Evolutionary conservation across 1,284 basidiomycete genomes (phyloP), one percentile per base, ranked within the genome.

Genomic region (Laetiporus sulphureus): DNA sequence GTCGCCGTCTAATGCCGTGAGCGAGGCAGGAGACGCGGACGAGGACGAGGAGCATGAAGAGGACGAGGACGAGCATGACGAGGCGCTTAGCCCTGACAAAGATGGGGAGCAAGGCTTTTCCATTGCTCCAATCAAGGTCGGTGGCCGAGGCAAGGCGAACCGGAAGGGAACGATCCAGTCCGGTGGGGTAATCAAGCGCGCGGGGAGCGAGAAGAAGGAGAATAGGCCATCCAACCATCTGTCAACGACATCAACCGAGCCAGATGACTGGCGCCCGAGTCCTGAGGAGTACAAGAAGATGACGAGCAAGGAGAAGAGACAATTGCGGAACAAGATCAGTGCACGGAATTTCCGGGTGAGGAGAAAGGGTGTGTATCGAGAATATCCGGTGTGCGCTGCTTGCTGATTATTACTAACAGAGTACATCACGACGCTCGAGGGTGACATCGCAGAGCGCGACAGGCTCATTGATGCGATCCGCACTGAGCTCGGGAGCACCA

Each of bases 281-380:
- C 85, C 92, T 0, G 93, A 97, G 54, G 92, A 95, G 54, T 97
- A 97, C 71, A 86, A 90, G 65, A 96, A 92, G 66, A 87, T 99
- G 73, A 82, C 80, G 15, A 87, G 82, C 60, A 98, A 97, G 68
- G 94, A 98, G 68, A 98, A 98, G 67, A 72, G 95, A 13, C 95
- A 98, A 64, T 71, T 98, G 30, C 69, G 95, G 44, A 98, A 98
- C 71, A 98, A 98, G 79, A 94, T 98, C 49, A 89, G 84, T 52
- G 95, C 95, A 1, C 73, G 94, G 46, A 96, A 95, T 60, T 97
- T 98, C 70, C 75, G 95, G 22, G 90, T 93, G 25, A 73, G 94
- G 34, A 75, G 93, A 64, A 97, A 98, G 72, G 87, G 88, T 84
- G 37, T 47, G 70, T 65, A 12, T 43, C 15, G 10, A 24, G 10